phyloP scores from a whole-genome alignment of 2,329 filamentous ascomycete genomes.

The Arachnopeziza araneosa region DNA sequence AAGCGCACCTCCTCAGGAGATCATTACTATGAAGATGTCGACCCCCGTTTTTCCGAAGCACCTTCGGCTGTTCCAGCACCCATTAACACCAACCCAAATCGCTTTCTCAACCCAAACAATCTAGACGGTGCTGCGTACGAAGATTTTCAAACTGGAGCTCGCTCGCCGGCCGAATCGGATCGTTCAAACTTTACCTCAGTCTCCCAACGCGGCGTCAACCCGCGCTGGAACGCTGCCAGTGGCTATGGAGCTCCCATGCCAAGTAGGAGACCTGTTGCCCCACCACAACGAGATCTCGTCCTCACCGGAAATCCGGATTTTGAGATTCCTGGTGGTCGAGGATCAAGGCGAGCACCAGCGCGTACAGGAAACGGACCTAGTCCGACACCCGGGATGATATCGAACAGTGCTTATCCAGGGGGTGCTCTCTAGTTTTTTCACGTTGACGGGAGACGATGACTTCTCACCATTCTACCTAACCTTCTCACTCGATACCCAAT shows the following conservation, averaged over 20 bases:
- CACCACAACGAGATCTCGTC: constrained; percentile 63
- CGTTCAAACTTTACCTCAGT: constrained; percentile 85
- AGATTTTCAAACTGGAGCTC: constrained; percentile 53
- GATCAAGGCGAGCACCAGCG: neutral
- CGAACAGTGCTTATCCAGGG: neutral
- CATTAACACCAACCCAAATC: constrained; percentile 11
- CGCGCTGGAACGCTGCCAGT: constrained; percentile 60
- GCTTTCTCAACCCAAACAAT: neutral
- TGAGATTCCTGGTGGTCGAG: constrained; percentile 49
- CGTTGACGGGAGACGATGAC: neutral
- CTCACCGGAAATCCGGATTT: constrained; percentile 84
- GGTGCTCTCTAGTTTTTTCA: neutral
- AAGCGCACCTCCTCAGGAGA: constrained; percentile 24
- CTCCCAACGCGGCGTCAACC: constrained; percentile 82
- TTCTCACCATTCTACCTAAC: neutral
- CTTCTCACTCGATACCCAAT: neutral
- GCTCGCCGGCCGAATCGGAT: constrained; percentile 74
- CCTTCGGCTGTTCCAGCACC: constrained; percentile 30
- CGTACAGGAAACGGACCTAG: neutral
- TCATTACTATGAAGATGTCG: constrained; percentile 88
- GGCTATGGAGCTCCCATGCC: constrained; percentile 32
- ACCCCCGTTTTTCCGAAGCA: constrained; percentile 70
- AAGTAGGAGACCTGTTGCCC: constrained; percentile 19
- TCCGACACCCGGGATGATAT: neutral
- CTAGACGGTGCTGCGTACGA: constrained; percentile 49